Evolutionary conservation across 2,329 filamentous ascomycete genomes (phyloP).

Genomic region (Penicillium hesseltinei): DNA sequence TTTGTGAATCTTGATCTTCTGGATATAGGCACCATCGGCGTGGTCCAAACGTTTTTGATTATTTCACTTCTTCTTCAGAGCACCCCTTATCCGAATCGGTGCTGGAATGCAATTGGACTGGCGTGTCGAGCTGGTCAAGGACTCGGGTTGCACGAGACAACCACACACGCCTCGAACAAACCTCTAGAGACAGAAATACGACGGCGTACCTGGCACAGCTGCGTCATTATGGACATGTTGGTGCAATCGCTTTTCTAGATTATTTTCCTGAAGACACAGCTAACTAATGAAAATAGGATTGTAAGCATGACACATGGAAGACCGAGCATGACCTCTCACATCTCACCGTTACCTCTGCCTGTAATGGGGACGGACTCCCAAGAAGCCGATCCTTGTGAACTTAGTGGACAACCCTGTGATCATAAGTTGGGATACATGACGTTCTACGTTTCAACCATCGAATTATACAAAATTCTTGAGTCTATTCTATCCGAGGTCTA

Average conservation of each 20-base stretch:
- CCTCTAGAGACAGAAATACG: slow-evolving; percentile 40
- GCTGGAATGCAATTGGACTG: slow-evolving; percentile 46
- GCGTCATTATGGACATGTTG: slow-evolving; percentile 41
- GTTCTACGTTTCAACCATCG: slow-evolving; percentile 29
- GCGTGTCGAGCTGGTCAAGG: slow-evolving; percentile 45
- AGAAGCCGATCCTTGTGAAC: slow-evolving; percentile 20
- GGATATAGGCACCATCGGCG: slow-evolving; percentile 38
- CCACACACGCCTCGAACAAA: slow-evolving; percentile 13
- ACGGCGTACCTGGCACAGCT: slow-evolving; percentile 42
- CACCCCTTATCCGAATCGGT: slow-evolving; percentile 42
- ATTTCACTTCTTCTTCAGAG: slow-evolving; percentile 43
- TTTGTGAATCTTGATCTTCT: slow-evolving; percentile 42
- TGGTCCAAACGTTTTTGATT: slow-evolving; percentile 45
- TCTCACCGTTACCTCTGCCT: slow-evolving; percentile 27
- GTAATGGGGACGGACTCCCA: slow-evolving; percentile 13
- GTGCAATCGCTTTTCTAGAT: slow-evolving; percentile 2
- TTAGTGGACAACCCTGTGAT: slow-evolving; percentile 11
- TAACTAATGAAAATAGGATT: slow-evolving; percentile 23
- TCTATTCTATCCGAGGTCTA: slow-evolving; percentile 38
- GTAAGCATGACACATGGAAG: slow-evolving; percentile 42
- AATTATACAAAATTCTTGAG: slow-evolving; percentile 34
- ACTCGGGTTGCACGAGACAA: slow-evolving; percentile 41
- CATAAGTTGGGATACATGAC: slow-evolving; percentile 19
- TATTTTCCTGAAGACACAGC: neutral
- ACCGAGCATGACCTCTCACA: slow-evolving; percentile 35